A percentile compares a stretch with the other conserved stretches of the same genome.
phyloP scores from a whole-genome alignment of 176 grass and related monocot species.

The Stipa capillata region DNA sequence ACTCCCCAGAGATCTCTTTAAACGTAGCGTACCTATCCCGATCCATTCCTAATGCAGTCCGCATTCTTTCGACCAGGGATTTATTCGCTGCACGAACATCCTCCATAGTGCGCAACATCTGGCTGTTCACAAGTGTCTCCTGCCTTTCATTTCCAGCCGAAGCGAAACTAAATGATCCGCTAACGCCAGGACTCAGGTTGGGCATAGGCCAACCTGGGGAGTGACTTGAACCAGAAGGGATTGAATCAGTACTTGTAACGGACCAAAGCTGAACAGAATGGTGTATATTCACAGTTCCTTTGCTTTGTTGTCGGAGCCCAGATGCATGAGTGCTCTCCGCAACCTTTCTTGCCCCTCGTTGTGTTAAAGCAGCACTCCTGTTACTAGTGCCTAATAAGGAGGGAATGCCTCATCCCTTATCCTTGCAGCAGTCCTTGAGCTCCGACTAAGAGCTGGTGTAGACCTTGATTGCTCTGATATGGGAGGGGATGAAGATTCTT shows the following conservation, averaged over 20 bases:
- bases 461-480: conserved; percentile 37
- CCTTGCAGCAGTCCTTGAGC: conserved; percentile 27
- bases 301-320: conserved; percentile 32
- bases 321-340: conserved; percentile 29
- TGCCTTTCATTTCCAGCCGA: conserved; percentile 14
- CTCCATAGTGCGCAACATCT: neutral
- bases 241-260: conserved; percentile 1
- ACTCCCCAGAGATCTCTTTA: conserved; percentile 54
- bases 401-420: conserved; percentile 40
- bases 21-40: conserved; percentile 42
- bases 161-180: neutral
- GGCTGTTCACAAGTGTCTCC: neutral
- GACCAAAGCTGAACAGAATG: conserved; percentile 20
- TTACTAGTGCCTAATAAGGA: conserved; percentile 44
- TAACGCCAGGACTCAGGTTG: conserved; percentile 17
- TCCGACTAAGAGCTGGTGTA: conserved; percentile 39
- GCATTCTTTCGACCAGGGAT: conserved; percentile 49
- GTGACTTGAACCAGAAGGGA: conserved; percentile 6
- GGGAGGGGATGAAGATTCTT: conserved; percentile 42
- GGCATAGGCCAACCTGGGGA: conserved; percentile 9
- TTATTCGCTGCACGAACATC: conserved; percentile 44
- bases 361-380: conserved; percentile 7
- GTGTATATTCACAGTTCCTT: conserved; percentile 23
- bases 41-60: conserved; percentile 42
- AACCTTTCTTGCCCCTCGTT: conserved; percentile 27